These are phyloP conservation scores for Priceomyces castillae DNA, from an alignment of 805 yeast genomes.

Conservation along the genomic window DNA sequence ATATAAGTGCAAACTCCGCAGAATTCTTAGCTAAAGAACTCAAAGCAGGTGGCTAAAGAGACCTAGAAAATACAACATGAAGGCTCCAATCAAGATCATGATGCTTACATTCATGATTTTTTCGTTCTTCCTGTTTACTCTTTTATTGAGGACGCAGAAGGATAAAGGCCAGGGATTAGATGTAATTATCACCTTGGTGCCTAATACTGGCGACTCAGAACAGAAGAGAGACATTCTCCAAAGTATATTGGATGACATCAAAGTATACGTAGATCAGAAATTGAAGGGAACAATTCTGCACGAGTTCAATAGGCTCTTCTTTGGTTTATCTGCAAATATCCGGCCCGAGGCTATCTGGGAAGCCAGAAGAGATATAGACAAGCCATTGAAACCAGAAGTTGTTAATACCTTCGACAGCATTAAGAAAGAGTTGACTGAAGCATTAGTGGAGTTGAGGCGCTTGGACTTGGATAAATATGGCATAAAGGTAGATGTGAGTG, in stretches of 20 bases:
- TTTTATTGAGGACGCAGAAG: background rate
- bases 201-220: background rate
- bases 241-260: conserved; percentile 5
- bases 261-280: background rate
- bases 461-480: conserved; percentile 1
- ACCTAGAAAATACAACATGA: background rate
- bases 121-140: background rate
- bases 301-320: conserved; percentile 7
- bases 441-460: conserved; percentile 4
- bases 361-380: background rate
- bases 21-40: too few relatives aligned
- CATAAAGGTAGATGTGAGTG: conserved; percentile 1
- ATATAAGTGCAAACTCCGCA: too few relatives aligned
- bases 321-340: conserved; percentile 8
- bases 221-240: conserved; percentile 2
- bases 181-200: conserved; percentile 3
- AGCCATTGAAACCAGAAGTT: background rate
- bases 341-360: background rate
- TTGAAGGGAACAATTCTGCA: conserved; percentile 5
- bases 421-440: background rate
- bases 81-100: background rate
- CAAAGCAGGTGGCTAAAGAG: too few relatives aligned
- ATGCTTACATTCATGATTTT: background rate
- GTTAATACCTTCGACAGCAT: background rate
- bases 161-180: background rate